Evolutionary conservation across 805 yeast species (phyloP).

Genomic region (Yamadazyma philogaea): DNA sequence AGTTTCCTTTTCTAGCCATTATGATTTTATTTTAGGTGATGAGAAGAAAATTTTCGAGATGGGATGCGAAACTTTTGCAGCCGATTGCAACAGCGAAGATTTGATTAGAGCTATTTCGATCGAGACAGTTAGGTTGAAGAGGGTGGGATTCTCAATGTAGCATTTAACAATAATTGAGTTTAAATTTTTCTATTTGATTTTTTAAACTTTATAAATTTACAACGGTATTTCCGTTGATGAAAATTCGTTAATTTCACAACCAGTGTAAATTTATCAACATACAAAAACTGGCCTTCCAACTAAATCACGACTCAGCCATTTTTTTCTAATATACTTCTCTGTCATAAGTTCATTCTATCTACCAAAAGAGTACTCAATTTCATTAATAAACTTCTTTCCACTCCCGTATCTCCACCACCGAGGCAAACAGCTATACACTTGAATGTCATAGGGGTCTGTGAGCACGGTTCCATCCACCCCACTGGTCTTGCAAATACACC

Average conservation of each 20-base stretch:
- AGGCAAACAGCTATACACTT: slow-evolving; percentile 60
- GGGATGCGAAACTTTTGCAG: background rate
- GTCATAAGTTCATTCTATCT: background rate
- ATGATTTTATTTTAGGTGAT: slow-evolving; percentile 10
- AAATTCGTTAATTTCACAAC: background rate
- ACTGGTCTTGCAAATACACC: slow-evolving; percentile 34
- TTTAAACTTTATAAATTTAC: background rate
- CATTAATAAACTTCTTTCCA: slow-evolving; percentile 56
- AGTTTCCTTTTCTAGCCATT: slow-evolving; percentile 30
- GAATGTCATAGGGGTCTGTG: slow-evolving; percentile 37
- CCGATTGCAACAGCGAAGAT: background rate
- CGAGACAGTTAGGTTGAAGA: background rate
- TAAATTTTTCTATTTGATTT: too few relatives aligned
- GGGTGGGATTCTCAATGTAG: background rate
- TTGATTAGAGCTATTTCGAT: background rate
- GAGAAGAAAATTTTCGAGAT: slow-evolving; percentile 7
- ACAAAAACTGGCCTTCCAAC: too few relatives aligned
- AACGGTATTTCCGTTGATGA: background rate
- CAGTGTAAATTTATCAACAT: background rate
- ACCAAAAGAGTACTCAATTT: slow-evolving; percentile 21
- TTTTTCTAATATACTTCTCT: too few relatives aligned
- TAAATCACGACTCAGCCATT: too few relatives aligned
- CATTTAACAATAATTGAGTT: too few relatives aligned
- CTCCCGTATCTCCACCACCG: slow-evolving; percentile 76
- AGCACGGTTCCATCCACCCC: slow-evolving; percentile 16